Base-by-base conservation (phyloP, 495 filamentous ascomycete genomes). In the Lasiosphaeria hispida region DNA sequence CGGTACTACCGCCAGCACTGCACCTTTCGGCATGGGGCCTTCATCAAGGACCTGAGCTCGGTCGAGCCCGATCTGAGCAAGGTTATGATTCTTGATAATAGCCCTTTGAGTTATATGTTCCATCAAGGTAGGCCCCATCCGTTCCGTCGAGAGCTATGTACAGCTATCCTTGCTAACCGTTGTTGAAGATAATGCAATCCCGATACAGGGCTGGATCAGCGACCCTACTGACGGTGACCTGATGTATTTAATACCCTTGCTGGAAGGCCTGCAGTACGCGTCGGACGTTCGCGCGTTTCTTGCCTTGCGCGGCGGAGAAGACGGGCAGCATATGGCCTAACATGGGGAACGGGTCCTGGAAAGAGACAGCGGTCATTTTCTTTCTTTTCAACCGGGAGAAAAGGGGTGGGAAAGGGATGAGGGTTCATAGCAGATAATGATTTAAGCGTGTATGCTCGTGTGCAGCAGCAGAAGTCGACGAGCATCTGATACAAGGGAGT, bases 1-100 rank as follows among this genome's bases (percentile, higher is more conserved):
- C 80, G 95, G 65, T 96, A 91, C 69, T 98, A 98, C 71, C 81
- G 94, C 30, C 95, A 97, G 73, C 92, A 97, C 72, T 97, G 95
- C 76, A 97, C 94, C 35, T 88, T 88, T 64, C 85, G 95, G 40
- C 92, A 96, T 58, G 93, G 92, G 35, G 92, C 93, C 10, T 98
- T 96, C 61, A 97, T 98, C 76, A 98, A 98, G 73, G 94, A 98
- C 72, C 80, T 98, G 50, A 93, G 91, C 72, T 89, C 91, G 18
- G 90, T 98, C 23, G 94, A 98, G 78, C 91, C 93, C 36, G 93
- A 97, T 69, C 75, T 98, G 69, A 96, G 91, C 68, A 91, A 87
- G 75, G 94, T 97, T 48, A 96, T 97, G 89, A 98, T 98, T 61
- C 77, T 97, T 68, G 94, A 98, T 74, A 98, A 98, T 67, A 96